phyloP scores from a whole-genome alignment of 2,329 filamentous ascomycete species.

The Hypoxylon sp. region DNA sequence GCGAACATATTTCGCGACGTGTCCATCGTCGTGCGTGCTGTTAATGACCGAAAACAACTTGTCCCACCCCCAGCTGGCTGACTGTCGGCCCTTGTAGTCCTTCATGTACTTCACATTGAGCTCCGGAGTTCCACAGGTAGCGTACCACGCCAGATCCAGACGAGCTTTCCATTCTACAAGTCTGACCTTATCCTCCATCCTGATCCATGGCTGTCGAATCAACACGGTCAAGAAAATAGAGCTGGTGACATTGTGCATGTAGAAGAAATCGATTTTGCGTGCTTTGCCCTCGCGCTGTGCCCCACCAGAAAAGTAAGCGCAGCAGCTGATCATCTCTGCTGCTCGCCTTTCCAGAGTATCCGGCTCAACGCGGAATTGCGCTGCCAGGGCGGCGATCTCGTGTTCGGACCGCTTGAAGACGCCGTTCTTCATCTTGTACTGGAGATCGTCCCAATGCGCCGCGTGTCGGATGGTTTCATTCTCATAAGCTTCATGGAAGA shows the following conservation, averaged over 20 bases:
- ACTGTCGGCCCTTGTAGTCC: conserved; percentile 37
- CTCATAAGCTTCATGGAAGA: conserved; percentile 46
- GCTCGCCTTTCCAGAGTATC: conserved; percentile 54
- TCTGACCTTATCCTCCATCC: conserved; percentile 61
- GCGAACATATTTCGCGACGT: conserved; percentile 54
- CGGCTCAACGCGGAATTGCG: conserved; percentile 60
- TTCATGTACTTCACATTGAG: conserved; percentile 42
- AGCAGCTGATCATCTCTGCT: conserved; percentile 49
- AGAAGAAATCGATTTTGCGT: conserved; percentile 76
- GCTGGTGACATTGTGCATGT: conserved; percentile 54
- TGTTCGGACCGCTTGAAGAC: conserved; percentile 67
- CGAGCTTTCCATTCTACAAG: conserved; percentile 77
- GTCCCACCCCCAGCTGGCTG: conserved; percentile 46
- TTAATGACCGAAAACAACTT: conserved; percentile 47
- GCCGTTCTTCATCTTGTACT: conserved; percentile 70
- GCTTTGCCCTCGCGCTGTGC: conserved; percentile 68
- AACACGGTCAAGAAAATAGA: conserved; percentile 53
- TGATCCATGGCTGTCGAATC: conserved; percentile 51
- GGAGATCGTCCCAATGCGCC: conserved; percentile 52
- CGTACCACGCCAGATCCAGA: conserved; percentile 73
- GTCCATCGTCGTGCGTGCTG: conserved; percentile 53
- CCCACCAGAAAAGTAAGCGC: conserved; percentile 46
- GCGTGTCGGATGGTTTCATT: conserved; percentile 66
- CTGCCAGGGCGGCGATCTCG: conserved; percentile 59
- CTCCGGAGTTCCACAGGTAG: conserved; percentile 64